Evolutionary conservation across 192 early-diverging fungal species (phyloP), one percentile per base, ranked within the genome.

Genomic region (Podila clonocystis): DNA sequence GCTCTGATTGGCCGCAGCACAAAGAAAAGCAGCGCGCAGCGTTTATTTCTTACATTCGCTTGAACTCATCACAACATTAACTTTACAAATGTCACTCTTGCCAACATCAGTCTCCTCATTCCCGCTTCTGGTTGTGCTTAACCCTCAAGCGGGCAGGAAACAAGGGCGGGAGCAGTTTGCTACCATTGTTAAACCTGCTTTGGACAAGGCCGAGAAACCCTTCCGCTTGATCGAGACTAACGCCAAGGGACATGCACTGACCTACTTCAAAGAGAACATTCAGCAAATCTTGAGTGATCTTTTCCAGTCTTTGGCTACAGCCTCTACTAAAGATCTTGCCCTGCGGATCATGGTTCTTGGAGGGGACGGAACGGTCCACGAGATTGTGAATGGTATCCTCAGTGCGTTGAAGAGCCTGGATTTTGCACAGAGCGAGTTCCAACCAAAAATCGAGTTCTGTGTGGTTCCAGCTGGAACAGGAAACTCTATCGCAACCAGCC

Each of bases 331-430:
- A 20, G 15, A 63, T 33, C 49, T 48, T 7, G 20, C 26, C 15
- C 29, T 78, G 15, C 57, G 38, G 9, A 58, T 88, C 4, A 82
- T 88, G 50, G 68, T 79, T 30, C 41, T 88, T 2, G 87, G 87
- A n/a, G 87, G 87, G 0, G 87, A 88, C 68, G 87, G 87, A 8
- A 86, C 85, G 0, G 50, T 86, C 3, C 85, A 88, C 55, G 87
- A 88, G 55, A 65, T 86, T 1, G 67, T 88, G 36, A 88, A 88
- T 62, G 87, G 87, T 9, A 12, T 88, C 4, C 59, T 75, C 5
- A 68, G 72, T 45, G 73, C 68, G 9, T 61, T 82, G 13, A 22
- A 72, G 4, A 67, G 33, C 12, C 11, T 30, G 3, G 4, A 59
- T 0, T 36, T 36, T 33, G 3, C 36, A 4, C 6, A 52, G 2